Conservation (phyloP, 108 stramenopile genomes). For the Nitzschia sp. region DNA sequence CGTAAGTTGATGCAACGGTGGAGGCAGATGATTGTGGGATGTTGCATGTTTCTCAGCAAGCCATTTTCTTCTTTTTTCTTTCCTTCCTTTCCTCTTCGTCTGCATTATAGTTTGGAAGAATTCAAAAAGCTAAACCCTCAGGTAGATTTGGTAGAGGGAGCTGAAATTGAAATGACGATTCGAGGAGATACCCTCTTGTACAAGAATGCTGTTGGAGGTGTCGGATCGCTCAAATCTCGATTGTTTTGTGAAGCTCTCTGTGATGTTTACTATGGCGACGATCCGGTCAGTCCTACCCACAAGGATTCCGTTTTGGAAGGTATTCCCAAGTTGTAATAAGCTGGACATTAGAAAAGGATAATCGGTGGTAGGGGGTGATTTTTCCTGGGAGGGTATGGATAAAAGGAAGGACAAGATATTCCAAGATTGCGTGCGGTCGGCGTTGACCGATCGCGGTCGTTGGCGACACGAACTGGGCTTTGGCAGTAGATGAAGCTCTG, state of each 20-base stretch:
- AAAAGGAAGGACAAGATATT: too few species aligned
- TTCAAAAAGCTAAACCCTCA: slow-evolving; percentile 84
- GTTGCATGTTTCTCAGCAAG: background rate
- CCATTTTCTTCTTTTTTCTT: background rate
- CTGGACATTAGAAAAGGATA: background rate
- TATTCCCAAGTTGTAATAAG: slow-evolving; percentile 65
- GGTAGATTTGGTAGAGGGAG: slow-evolving; percentile 83
- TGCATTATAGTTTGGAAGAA: slow-evolving; percentile 60
- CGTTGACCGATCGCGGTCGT: too few species aligned
- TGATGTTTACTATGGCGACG: slow-evolving; percentile 85
- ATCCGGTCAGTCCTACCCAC: slow-evolving; percentile 74
- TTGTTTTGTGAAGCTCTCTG: slow-evolving; percentile 79
- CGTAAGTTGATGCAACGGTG: slow-evolving; percentile 32
- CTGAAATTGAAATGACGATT: slow-evolving; percentile 90
- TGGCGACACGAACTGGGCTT: too few species aligned
- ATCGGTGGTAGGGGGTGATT: background rate
- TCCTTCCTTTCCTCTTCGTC: background rate
- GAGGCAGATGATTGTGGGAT: background rate
- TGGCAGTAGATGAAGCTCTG: too few species aligned
- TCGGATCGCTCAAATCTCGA: slow-evolving; percentile 74
- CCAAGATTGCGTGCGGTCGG: too few species aligned
- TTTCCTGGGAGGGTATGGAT: too few species aligned
- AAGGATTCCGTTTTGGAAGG: slow-evolving; percentile 73
- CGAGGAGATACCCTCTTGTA: slow-evolving; percentile 81
- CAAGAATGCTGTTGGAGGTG: slow-evolving; percentile 77